phyloP scores from a whole-genome alignment of 2,329 filamentous ascomycete species.

The Trichoderma aggressivum region DNA sequence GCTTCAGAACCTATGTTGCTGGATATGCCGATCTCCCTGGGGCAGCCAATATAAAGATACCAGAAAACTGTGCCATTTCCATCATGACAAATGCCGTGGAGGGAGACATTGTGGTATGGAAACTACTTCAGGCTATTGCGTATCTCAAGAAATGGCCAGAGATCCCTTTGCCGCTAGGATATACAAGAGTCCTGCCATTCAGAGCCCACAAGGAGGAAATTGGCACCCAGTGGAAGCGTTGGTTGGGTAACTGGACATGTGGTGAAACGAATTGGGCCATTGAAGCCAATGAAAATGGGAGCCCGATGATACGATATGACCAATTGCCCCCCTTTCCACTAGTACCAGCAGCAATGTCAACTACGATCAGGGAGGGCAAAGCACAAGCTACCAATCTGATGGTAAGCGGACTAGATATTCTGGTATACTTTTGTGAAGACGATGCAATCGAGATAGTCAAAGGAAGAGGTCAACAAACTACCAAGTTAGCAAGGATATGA shows the following conservation, averaged over 20 bases:
- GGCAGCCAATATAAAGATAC: background rate
- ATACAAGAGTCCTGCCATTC: background rate
- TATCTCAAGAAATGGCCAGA: conserved; percentile 9
- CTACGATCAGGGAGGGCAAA: background rate
- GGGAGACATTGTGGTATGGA: conserved; percentile 5
- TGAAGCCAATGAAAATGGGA: background rate
- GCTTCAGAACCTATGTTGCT: conserved; percentile 20
- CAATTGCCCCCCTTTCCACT: background rate
- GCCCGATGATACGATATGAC: background rate
- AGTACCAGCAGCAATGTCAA: background rate
- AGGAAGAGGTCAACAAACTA: background rate
- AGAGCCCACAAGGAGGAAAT: background rate
- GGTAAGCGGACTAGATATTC: background rate
- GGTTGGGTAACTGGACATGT: background rate
- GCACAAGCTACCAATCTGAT: background rate
- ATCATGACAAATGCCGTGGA: conserved; percentile 25
- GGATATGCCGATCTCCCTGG: conserved; percentile 19
- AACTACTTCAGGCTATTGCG: conserved; percentile 1
- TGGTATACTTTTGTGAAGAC: background rate
- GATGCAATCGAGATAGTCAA: background rate
- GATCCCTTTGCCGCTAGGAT: background rate
- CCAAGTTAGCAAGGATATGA: background rate
- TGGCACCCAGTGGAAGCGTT: background rate
- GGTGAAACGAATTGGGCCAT: background rate
- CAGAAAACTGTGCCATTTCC: conserved; percentile 21